A percentile compares a stretch with the other conserved stretches of the same genome.
These are phyloP conservation scores for Drechslerella coelobrocha DNA, from an alignment of 2,329 filamentous ascomycete species.

Conservation along the genomic window DNA sequence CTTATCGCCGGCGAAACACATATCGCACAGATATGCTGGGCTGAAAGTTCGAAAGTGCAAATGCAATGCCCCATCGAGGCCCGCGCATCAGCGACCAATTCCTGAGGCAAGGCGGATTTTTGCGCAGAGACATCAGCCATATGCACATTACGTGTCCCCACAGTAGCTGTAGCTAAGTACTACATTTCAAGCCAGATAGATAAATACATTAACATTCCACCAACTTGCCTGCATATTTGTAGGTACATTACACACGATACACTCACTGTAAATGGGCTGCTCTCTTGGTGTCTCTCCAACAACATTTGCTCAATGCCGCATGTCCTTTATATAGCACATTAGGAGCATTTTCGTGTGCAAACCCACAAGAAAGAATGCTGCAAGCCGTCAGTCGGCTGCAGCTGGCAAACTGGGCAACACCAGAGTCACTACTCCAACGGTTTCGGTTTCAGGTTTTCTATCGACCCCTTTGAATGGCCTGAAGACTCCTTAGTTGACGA, in stretches of 20 bases:
- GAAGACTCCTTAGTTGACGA: background rate
- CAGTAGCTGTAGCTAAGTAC: too few species aligned
- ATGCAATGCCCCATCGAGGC: slow-evolving; percentile 2
- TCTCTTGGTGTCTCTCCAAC: background rate
- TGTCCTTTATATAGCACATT: slow-evolving; percentile 1
- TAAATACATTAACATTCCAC: background rate
- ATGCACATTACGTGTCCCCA: background rate
- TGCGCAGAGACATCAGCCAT: background rate
- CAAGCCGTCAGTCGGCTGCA: background rate
- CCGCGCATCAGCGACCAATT: slow-evolving; percentile 2
- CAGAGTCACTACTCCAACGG: background rate
- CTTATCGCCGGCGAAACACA: background rate
- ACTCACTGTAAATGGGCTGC: background rate
- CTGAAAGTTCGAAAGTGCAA: background rate
- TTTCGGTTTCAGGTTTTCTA: slow-evolving; percentile 6
- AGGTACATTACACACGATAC: background rate
- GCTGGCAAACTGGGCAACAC: background rate
- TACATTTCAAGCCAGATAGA: slow-evolving; percentile 1
- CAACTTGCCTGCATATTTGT: background rate
- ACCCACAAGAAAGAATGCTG: background rate
- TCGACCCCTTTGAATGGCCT: background rate
- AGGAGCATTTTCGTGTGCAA: background rate
- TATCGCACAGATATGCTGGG: background rate
- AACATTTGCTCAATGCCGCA: slow-evolving; percentile 3
- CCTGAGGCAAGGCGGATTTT: background rate